Conservation (phyloP, 768 basidiomycete genomes). For the Cantharellus cinnabarinus region DNA sequence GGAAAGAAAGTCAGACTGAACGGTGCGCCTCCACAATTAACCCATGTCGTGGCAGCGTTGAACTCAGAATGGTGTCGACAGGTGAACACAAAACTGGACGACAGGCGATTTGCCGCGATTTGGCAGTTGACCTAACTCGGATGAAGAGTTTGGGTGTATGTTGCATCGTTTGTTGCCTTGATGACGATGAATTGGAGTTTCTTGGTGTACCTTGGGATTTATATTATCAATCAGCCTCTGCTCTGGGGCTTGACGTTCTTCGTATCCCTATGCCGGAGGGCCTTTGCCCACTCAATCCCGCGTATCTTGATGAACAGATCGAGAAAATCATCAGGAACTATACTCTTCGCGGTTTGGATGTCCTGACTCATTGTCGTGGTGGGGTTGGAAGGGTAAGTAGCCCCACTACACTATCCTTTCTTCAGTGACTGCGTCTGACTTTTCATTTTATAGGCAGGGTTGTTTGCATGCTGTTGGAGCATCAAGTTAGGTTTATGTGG, state of each 20-base stretch:
- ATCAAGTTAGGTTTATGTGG: constrained; percentile 80
- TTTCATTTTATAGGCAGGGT: constrained; percentile 21
- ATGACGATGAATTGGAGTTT: constrained; percentile 63
- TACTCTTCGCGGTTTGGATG: constrained; percentile 45
- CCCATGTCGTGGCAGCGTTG: constrained; percentile 40
- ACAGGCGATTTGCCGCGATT: constrained; percentile 61
- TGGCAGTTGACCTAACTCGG: constrained; percentile 53
- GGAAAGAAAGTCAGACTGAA: constrained; percentile 58
- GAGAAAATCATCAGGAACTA: constrained; percentile 45
- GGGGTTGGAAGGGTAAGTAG: constrained; percentile 65
- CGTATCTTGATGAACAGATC: constrained; percentile 44
- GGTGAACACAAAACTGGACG: constrained; percentile 45
- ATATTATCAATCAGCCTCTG: constrained; percentile 41
- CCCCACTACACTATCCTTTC: neutral
- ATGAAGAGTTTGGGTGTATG: constrained; percentile 54
- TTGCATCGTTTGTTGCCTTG: constrained; percentile 73
- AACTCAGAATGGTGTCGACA: constrained; percentile 12
- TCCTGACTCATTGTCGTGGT: constrained; percentile 82
- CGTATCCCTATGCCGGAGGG: constrained; percentile 83
- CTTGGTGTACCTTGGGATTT: constrained; percentile 75
- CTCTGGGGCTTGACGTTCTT: constrained; percentile 57
- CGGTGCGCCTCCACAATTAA: constrained; percentile 2
- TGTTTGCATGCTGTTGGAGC: constrained; percentile 84
- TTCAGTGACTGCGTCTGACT: neutral
- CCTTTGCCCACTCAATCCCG: constrained; percentile 43